Percentiles rank a stretch among this genome's conserved stretches.
Conservation (phyloP, 169 alveolate species). For the Plasmodium blacklocki region DNA sequence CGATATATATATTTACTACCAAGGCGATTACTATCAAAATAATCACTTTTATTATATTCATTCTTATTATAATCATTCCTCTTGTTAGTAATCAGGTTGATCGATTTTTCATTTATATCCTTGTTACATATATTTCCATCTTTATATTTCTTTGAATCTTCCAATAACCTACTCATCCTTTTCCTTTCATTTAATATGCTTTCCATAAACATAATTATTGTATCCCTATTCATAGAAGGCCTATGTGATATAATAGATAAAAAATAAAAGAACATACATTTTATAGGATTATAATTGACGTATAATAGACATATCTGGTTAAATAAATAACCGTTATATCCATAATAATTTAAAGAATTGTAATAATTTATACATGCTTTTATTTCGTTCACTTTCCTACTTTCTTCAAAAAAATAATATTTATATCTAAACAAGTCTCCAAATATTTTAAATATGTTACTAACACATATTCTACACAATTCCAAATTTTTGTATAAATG, state of each 20-base stretch:
- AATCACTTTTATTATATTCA: not conserved
- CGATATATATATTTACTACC: not conserved
- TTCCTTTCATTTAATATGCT: slow-evolving; percentile 16
- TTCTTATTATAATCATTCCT: not conserved
- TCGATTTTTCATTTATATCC: not conserved
- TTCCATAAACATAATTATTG: slow-evolving; percentile 28
- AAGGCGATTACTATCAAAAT: not conserved
- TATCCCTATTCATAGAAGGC: slow-evolving; percentile 40
- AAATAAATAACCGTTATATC: slow-evolving; percentile 44
- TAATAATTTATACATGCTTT: slow-evolving; percentile 57
- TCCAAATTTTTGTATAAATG: slow-evolving; percentile 18
- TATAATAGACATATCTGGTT: slow-evolving; percentile 42
- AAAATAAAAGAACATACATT: slow-evolving; percentile 39
- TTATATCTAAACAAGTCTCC: slow-evolving; percentile 57
- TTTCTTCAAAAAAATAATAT: slow-evolving; percentile 24
- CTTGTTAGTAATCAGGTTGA: not conserved
- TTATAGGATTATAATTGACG: slow-evolving; percentile 28
- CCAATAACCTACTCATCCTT: slow-evolving; percentile 1
- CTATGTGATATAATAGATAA: slow-evolving; percentile 35
- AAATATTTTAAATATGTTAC: slow-evolving; percentile 43
- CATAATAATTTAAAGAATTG: slow-evolving; percentile 35
- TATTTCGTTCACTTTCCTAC: slow-evolving; percentile 26
- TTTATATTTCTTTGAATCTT: not conserved
- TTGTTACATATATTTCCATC: not conserved
- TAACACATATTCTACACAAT: slow-evolving; percentile 27